Evolutionary conservation across 2,329 filamentous ascomycete genomes (phyloP).

Genomic region (Pseudogymnoascus sp.): DNA sequence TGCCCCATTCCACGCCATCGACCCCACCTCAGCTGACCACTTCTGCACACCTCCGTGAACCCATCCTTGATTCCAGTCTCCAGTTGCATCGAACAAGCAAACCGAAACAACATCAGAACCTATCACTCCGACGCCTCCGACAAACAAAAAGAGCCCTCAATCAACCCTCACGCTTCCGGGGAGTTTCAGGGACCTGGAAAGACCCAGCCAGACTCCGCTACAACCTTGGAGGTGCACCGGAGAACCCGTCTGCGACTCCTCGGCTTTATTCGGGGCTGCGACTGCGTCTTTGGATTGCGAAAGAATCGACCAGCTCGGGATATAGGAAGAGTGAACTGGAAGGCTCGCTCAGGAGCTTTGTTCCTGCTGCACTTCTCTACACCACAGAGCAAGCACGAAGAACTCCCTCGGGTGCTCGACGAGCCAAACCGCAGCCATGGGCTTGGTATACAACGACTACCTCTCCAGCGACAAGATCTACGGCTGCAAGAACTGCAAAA

Average conservation of each 20-base stretch:
- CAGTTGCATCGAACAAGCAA: background rate
- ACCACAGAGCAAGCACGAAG: background rate
- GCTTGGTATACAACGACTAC: constrained; percentile 85
- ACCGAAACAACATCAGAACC: constrained; percentile 1
- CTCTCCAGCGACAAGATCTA: constrained; percentile 81
- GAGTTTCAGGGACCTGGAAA: background rate
- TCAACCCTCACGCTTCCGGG: background rate
- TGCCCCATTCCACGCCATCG: constrained; percentile 3
- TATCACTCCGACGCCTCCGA: background rate
- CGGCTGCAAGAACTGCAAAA: constrained; percentile 90
- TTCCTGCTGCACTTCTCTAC: background rate
- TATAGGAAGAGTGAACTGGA: background rate
- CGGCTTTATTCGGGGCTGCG: background rate
- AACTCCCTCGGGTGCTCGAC: background rate
- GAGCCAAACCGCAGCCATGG: constrained; percentile 47
- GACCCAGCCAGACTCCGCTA: background rate
- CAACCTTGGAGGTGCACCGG: background rate
- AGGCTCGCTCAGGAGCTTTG: background rate
- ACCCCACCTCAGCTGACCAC: constrained; percentile 6
- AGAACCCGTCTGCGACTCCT: background rate
- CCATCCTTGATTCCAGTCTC: background rate
- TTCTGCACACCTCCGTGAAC: background rate
- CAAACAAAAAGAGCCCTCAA: background rate
- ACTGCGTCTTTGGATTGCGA: background rate
- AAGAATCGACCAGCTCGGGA: background rate